Percentiles rank a stretch among this genome's conserved stretches.
Evolutionary conservation across 2,329 filamentous ascomycete genomes (phyloP).

Genomic region (Capronia epimyces): DNA sequence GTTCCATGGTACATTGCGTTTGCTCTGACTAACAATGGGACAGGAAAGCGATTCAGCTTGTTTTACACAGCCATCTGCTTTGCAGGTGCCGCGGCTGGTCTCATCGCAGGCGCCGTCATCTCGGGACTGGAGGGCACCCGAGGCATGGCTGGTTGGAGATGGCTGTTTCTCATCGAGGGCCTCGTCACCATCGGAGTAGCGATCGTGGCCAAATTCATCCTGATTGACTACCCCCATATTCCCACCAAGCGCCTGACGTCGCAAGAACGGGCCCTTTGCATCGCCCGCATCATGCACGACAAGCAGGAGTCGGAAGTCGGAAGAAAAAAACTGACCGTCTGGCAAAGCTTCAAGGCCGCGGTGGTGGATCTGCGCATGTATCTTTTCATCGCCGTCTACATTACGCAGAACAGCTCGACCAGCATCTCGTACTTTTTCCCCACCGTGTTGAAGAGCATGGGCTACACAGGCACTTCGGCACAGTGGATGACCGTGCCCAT

Average conservation of each 20-base stretch:
- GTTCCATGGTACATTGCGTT: no score
- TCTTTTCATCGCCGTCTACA: slow-evolving; percentile 26
- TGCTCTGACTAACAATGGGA: slow-evolving; percentile 32
- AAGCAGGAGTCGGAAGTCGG: slow-evolving; percentile 26
- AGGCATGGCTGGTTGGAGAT: slow-evolving; percentile 54
- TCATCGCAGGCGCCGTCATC: slow-evolving; percentile 59
- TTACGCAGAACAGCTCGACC: slow-evolving; percentile 32
- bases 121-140: slow-evolving; percentile 43
- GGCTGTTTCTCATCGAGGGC: slow-evolving; percentile 60
- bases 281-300: slow-evolving; percentile 31
- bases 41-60: slow-evolving; percentile 54
- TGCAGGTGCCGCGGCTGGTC: slow-evolving; percentile 54
- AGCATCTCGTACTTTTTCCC: slow-evolving; percentile 36
- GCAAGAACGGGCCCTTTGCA: slow-evolving; percentile 38
- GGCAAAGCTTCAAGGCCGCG: slow-evolving; percentile 30
- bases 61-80: slow-evolving; percentile 54
- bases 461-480: slow-evolving; percentile 23
- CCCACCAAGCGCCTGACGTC: slow-evolving; percentile 36
- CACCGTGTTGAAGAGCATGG: slow-evolving; percentile 32
- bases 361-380: slow-evolving; percentile 25
- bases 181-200: slow-evolving; percentile 35
- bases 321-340: slow-evolving; percentile 20
- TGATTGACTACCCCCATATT: slow-evolving; percentile 43
- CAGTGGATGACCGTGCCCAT: slow-evolving; percentile 38
- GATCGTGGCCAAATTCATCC: slow-evolving; percentile 41